Conservation (phyloP, 2,329 filamentous ascomycete genomes). For the Biscogniauxia mediterranea region DNA sequence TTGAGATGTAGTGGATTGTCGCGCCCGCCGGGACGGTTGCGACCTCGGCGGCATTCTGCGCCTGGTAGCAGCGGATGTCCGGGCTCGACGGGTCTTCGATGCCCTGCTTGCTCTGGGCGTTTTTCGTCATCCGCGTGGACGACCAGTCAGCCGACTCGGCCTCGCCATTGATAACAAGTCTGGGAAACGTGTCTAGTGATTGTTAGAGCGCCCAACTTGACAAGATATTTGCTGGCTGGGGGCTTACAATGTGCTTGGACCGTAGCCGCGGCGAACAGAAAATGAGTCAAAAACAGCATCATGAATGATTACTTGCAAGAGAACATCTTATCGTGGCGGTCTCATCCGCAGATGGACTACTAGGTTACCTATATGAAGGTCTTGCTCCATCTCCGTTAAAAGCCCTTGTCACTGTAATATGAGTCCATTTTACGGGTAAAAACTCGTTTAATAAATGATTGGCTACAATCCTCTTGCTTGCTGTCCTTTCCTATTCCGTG, state of each 20-base stretch:
- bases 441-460: background rate
- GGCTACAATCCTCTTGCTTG: background rate
- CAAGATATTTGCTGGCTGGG: background rate
- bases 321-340: background rate
- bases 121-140: slow-evolving; percentile 37
- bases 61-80: slow-evolving; percentile 38
- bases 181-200: slow-evolving; percentile 35
- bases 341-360: background rate
- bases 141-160: slow-evolving; percentile 35
- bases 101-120: slow-evolving; percentile 35
- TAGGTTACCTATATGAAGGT: background rate
- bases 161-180: slow-evolving; percentile 35
- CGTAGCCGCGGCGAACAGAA: slow-evolving; percentile 21
- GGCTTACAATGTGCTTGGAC: slow-evolving; percentile 26
- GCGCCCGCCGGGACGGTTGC: slow-evolving; percentile 32
- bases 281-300: slow-evolving; percentile 21
- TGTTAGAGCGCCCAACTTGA: slow-evolving; percentile 2
- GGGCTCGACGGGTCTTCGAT: slow-evolving; percentile 31
- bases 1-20: slow-evolving; percentile 35
- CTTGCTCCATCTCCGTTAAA: background rate
- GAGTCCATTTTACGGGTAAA: background rate
- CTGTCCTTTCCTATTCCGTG: background rate
- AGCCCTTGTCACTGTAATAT: background rate
- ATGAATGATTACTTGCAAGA: slow-evolving; percentile 5
- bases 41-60: slow-evolving; percentile 30